Conservation (phyloP, 768 basidiomycete genomes). For the Cystofilobasidium capitatum region DNA sequence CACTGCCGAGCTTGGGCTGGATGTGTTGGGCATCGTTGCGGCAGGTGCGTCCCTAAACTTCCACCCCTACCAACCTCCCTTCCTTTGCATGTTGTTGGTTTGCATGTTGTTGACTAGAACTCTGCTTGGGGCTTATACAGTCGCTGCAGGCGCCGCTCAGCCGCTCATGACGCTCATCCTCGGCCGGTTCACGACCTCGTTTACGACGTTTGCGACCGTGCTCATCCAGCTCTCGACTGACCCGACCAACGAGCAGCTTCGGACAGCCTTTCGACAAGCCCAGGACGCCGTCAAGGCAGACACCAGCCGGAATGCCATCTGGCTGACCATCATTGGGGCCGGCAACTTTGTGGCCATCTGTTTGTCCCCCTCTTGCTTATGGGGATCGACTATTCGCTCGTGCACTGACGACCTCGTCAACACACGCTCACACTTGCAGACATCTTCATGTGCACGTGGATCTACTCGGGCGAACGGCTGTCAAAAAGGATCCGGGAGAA, state of each 20-base stretch:
- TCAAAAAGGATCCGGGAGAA: constrained; percentile 63
- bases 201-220: constrained; percentile 8
- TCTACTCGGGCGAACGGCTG: constrained; percentile 57
- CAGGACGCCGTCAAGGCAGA: constrained; percentile 27
- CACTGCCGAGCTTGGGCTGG: constrained; percentile 53
- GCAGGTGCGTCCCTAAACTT: constrained; percentile 43
- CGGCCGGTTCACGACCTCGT: constrained; percentile 43
- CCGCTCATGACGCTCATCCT: constrained; percentile 55
- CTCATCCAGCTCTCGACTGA: not conserved
- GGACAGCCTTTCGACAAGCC: not conserved
- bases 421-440: not conserved
- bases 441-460: constrained; percentile 44
- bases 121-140: too few species aligned
- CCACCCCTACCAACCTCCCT: not conserved
- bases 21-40: constrained; percentile 61
- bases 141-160: constrained; percentile 50
- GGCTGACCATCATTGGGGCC: constrained; percentile 53
- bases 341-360: constrained; percentile 62
- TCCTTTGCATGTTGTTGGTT: not conserved
- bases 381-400: not conserved
- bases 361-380: not conserved
- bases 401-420: not conserved
- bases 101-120: not conserved
- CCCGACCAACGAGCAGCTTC: not conserved
- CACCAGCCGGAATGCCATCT: constrained; percentile 48